Base-by-base conservation (phyloP, 2,329 filamentous ascomycete genomes). In the Colletotrichum musae region DNA sequence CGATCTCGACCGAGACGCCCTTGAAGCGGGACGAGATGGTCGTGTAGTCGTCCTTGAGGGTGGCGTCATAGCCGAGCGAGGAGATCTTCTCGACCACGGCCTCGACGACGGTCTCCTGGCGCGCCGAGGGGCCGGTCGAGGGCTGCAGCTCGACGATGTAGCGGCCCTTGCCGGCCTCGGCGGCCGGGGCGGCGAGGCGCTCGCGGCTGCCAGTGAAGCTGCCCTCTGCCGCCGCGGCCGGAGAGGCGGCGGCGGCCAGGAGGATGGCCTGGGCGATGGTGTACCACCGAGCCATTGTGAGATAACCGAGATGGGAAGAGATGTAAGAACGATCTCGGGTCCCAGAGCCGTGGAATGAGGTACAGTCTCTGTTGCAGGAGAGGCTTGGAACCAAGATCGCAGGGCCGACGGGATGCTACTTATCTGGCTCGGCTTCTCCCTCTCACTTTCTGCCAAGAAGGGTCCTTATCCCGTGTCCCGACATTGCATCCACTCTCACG, bases 111-210 rank as follows among this genome's bases (percentile, higher is more conserved):
- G 43, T 36, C 9, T 71, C 58, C 2, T 71, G 45, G n/a, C 70
- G 52, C n/a, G 64, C 47, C 15, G 24, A 36, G 47, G 16, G 53
- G 15, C 60, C 54, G 13, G 52, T 43, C 1, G 47, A 41, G 6
- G 60, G 16, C 36, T 71, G 21, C 1, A 71, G 9, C 58, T 71
- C 70, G 13, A 71, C 56, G 32, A 71, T 71, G 52, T 58, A 71
- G 0, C 58, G 61, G 26, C 70, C 70, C 15, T 58, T 50, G 15
- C 13, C 70, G 4, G 45, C 32, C 2, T 51, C 56, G 15, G 53
- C 53, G 6, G 32, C 59, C 3, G 54, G 53, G 21, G 54, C 13
- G n/a, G 65, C 16, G 16, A 68, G 28, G 24, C 45, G 53, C 15
- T 50, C 63, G 2, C 65, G 54, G 39, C 65, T 47, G 12, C 48